A percentile compares a stretch with the other conserved stretches of the same genome.
phyloP scores from a whole-genome alignment of 1,284 basidiomycete genomes.

The Prillingera fragicola region DNA sequence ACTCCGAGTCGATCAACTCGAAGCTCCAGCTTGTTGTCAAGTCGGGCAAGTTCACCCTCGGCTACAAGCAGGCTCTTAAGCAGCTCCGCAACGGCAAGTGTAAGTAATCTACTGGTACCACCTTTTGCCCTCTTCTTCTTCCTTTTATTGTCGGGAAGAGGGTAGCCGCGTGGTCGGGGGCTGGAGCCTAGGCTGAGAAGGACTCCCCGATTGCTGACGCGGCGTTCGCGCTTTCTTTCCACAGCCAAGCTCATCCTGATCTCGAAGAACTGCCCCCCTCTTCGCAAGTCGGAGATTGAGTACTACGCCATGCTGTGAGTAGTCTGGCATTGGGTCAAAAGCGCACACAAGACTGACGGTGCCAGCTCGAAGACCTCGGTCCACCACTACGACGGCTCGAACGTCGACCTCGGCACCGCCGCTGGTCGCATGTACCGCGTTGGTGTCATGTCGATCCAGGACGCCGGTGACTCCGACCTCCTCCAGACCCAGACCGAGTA shows the following conservation, averaged over 20 bases:
- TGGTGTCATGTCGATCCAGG: conserved; percentile 95
- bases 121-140: background rate
- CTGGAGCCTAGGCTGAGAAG: conserved; percentile 74
- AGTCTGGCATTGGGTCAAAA: background rate
- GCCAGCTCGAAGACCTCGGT: conserved; percentile 80
- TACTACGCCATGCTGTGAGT: conserved; percentile 95
- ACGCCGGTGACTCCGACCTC: conserved; percentile 96
- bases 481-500: conserved; percentile 42
- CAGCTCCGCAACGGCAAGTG: conserved; percentile 97
- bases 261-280: conserved; percentile 97
- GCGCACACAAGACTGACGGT: background rate
- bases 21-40: conserved; percentile 97
- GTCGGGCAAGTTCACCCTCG: conserved; percentile 75
- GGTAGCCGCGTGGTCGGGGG: conserved; percentile 6
- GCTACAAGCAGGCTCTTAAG: conserved; percentile 97
- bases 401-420: conserved; percentile 96
- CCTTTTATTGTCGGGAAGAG: too few relatives aligned
- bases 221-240: background rate
- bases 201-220: conserved; percentile 65
- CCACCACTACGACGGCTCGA: conserved; percentile 94
- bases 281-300: conserved; percentile 98
- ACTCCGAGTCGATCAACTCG: conserved; percentile 89
- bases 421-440: conserved; percentile 99
- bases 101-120: conserved; percentile 53
- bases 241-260: conserved; percentile 98